Percentiles rank a stretch among this genome's conserved stretches.
phyloP scores from a whole-genome alignment of 2,329 filamentous ascomycete genomes.

The Monosporascus sp. region DNA sequence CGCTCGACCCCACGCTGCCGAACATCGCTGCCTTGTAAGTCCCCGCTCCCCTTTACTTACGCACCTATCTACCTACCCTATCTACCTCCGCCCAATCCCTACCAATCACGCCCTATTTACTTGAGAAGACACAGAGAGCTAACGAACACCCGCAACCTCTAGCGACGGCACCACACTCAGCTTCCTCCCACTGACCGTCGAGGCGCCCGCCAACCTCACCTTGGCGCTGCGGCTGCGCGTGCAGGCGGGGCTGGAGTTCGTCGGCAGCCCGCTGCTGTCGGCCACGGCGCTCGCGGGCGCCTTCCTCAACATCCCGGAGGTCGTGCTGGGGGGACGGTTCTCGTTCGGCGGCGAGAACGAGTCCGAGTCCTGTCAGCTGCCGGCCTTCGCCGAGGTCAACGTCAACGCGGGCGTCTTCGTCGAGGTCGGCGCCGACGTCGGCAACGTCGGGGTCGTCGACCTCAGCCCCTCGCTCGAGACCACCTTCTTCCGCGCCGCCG shows the following conservation, averaged over 20 bases:
- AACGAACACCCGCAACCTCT: slow-evolving; percentile 1
- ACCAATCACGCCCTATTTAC: too few relatives aligned
- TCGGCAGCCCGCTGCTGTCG: slow-evolving; percentile 11
- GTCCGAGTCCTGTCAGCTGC: slow-evolving; percentile 8
- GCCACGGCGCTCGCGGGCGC: slow-evolving; percentile 19
- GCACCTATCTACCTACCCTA: neutral
- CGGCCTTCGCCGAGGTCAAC: slow-evolving; percentile 20
- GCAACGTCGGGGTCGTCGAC: slow-evolving; percentile 11
- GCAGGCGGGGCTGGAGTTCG: slow-evolving; percentile 18
- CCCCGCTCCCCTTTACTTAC: too few relatives aligned
- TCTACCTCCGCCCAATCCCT: neutral
- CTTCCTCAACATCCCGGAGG: slow-evolving; percentile 20
- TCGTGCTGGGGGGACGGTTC: slow-evolving; percentile 11
- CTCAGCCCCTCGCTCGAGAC: slow-evolving; percentile 20
- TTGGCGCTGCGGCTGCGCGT: slow-evolving; percentile 17
- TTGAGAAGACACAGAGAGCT: neutral
- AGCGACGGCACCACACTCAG: slow-evolving; percentile 16
- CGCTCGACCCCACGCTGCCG: slow-evolving; percentile 12
- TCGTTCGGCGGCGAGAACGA: slow-evolving; percentile 3
- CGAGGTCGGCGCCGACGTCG: slow-evolving; percentile 20
- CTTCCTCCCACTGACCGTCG: slow-evolving; percentile 17
- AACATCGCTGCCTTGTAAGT: slow-evolving; percentile 22
- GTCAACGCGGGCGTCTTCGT: slow-evolving; percentile 25
- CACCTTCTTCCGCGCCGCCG: slow-evolving; percentile 18
- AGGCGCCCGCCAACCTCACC: slow-evolving; percentile 16